Conservation (phyloP, 2,329 filamentous ascomycete species). For the Aspergillus ochraceus region DNA sequence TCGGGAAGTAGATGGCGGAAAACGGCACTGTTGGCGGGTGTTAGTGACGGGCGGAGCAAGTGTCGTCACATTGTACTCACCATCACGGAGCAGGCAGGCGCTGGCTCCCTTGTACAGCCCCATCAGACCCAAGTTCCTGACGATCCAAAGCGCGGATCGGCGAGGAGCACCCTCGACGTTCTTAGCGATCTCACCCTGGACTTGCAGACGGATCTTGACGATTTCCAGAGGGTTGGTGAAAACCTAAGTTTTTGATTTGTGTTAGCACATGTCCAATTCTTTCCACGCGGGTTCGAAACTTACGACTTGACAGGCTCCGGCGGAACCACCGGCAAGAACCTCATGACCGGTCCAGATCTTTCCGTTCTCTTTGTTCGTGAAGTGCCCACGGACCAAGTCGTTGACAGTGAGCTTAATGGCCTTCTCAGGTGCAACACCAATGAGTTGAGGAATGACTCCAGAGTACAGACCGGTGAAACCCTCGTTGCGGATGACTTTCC, state of each 20-base stretch:
- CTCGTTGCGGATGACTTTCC: conserved; percentile 90
- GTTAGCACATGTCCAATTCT: neutral
- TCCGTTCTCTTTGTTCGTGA: conserved; percentile 72
- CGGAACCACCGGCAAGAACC: conserved; percentile 81
- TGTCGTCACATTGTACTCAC: conserved; percentile 30
- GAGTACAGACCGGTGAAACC: conserved; percentile 89
- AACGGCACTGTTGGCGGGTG: conserved; percentile 67
- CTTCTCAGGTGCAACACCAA: conserved; percentile 98
- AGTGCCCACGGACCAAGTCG: conserved; percentile 77
- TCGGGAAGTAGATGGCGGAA: conserved; percentile 98
- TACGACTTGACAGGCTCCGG: conserved; percentile 95
- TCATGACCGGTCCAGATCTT: conserved; percentile 71
- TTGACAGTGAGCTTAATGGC: conserved; percentile 99
- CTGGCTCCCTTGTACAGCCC: conserved; percentile 96
- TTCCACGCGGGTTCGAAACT: conserved; percentile 43
- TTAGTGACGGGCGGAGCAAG: neutral
- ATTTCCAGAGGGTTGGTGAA: conserved; percentile 99
- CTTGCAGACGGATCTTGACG: conserved; percentile 97
- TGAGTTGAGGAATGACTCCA: conserved; percentile 88
- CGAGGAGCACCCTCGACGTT: conserved; percentile 76
- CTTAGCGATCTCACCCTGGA: conserved; percentile 95
- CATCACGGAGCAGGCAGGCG: conserved; percentile 87
- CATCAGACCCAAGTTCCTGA: conserved; percentile 88
- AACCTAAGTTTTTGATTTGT: conserved; percentile 55
- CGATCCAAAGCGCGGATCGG: conserved; percentile 96